These are phyloP conservation scores for Colletotrichum aenigma DNA, from an alignment of 2,329 filamentous ascomycete species.

Conservation along the genomic window DNA sequence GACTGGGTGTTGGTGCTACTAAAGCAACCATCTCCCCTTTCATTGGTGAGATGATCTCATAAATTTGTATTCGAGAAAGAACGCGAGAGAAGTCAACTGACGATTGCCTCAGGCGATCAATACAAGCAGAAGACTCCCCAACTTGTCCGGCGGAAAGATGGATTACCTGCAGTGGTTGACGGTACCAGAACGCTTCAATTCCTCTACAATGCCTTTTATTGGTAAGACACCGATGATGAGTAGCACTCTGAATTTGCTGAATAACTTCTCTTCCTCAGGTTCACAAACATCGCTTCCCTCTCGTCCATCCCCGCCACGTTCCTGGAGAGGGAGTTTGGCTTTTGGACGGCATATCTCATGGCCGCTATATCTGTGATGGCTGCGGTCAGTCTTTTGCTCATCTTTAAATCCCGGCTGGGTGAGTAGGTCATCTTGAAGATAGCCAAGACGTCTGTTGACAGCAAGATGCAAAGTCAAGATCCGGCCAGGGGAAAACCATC, in stretches of 20 bases:
- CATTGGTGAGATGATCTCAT: constrained; percentile 27
- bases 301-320: constrained; percentile 64
- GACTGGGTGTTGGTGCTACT: constrained; percentile 63
- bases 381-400: constrained; percentile 37
- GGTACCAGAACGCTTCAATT: constrained; percentile 60
- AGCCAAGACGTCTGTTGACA: not conserved
- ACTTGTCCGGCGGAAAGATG: constrained; percentile 16
- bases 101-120: constrained; percentile 49
- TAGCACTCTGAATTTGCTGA: not conserved
- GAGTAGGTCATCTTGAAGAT: not conserved
- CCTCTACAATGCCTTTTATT: constrained; percentile 69
- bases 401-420: constrained; percentile 17
- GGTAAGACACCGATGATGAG: not conserved
- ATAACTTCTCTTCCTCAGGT: constrained; percentile 29
- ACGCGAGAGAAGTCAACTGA: not conserved
- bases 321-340: constrained; percentile 64
- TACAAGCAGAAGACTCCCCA: constrained; percentile 54
- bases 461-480: constrained; percentile 24
- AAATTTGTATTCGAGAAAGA: fast-evolving
- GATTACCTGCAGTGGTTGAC: constrained; percentile 55
- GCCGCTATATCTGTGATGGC: constrained; percentile 59
- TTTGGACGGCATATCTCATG: constrained; percentile 62
- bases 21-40: constrained; percentile 52
- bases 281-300: constrained; percentile 68
- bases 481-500: constrained; percentile 56